Percentiles rank a stretch among this genome's conserved stretches.
Evolutionary conservation across 306 rosid species (phyloP).

Genomic region (Vigna trinervia): DNA sequence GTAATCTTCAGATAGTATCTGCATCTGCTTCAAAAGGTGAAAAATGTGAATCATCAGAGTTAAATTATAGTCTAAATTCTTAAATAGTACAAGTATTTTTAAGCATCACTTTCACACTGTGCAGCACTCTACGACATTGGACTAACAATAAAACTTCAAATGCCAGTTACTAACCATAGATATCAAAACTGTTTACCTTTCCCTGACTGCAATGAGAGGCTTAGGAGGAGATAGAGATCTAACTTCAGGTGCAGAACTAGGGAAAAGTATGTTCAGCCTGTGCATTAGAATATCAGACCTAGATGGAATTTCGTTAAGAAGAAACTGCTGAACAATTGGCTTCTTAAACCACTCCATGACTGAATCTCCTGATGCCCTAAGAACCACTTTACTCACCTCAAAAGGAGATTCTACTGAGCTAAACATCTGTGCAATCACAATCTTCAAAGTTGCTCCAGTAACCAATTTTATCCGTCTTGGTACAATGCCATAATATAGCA

Average conservation of each 20-base stretch:
- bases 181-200: slow-evolving; percentile 48
- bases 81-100: slow-evolving; percentile 43
- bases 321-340: slow-evolving; percentile 97
- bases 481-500: slow-evolving; percentile 87
- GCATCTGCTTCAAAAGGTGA: not conserved
- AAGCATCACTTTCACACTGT: slow-evolving; percentile 68
- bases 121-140: slow-evolving; percentile 36
- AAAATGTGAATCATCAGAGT: slow-evolving; percentile 1
- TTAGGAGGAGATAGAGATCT: slow-evolving; percentile 86
- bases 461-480: slow-evolving; percentile 93
- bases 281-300: slow-evolving; percentile 90
- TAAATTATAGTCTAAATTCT: slow-evolving; percentile 35
- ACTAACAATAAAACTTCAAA: slow-evolving; percentile 27
- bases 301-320: slow-evolving; percentile 86
- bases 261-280: slow-evolving; percentile 88
- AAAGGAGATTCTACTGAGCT: slow-evolving; percentile 92
- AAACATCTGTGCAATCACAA: slow-evolving; percentile 86
- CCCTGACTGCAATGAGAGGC: slow-evolving; percentile 70
- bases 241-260: slow-evolving; percentile 93
- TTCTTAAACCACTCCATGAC: slow-evolving; percentile 98
- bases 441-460: slow-evolving; percentile 88
- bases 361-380: slow-evolving; percentile 93
- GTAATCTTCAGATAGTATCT: slow-evolving; percentile 7
- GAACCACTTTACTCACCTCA: slow-evolving; percentile 95
- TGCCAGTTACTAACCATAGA: slow-evolving; percentile 24